Evolutionary conservation across 2,329 filamentous ascomycete species (phyloP).

Genomic region (Beauveria sp.): DNA sequence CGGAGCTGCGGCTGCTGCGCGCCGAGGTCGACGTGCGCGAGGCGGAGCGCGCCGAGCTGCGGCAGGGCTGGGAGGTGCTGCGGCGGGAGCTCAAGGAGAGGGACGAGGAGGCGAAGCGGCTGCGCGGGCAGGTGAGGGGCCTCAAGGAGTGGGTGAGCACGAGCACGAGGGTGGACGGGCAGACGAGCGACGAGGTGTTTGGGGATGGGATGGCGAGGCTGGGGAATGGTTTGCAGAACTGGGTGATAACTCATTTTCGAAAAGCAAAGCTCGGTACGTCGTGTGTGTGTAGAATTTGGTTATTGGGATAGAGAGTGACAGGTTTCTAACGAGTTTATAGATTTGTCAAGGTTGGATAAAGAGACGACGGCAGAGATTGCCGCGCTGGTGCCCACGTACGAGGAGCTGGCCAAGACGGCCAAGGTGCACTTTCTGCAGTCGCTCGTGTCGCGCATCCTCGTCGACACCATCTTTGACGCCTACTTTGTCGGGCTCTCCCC

Average conservation of each 20-base stretch:
- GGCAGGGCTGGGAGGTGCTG: conserved; percentile 40
- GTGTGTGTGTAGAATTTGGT: not conserved
- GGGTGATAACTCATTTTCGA: conserved; percentile 63
- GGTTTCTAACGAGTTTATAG: conserved; percentile 23
- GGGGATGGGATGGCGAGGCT: conserved; percentile 53
- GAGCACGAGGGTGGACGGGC: conserved; percentile 53
- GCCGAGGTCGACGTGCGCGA: conserved; percentile 41
- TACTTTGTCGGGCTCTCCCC: conserved; percentile 57
- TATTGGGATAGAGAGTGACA: not conserved
- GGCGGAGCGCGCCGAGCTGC: conserved; percentile 40
- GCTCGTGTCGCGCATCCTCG: conserved; percentile 49
- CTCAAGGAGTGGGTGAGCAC: conserved; percentile 67
- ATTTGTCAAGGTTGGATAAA: conserved; percentile 34
- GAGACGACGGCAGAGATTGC: conserved; percentile 34
- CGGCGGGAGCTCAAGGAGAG: conserved; percentile 36
- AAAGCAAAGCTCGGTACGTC: conserved; percentile 46
- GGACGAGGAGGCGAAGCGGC: conserved; percentile 48
- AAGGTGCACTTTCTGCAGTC: conserved; percentile 59
- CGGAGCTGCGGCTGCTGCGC: conserved; percentile 43
- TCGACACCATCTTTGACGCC: conserved; percentile 52
- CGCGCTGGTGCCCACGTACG: conserved; percentile 50
- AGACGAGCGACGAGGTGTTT: conserved; percentile 60
- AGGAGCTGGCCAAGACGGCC: conserved; percentile 42
- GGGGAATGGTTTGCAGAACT: conserved; percentile 64
- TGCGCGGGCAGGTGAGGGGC: conserved; percentile 54